Percentiles rank a stretch among this genome's conserved stretches.
phyloP scores from a whole-genome alignment of 805 yeast species.

The Pichia ethanolica region DNA sequence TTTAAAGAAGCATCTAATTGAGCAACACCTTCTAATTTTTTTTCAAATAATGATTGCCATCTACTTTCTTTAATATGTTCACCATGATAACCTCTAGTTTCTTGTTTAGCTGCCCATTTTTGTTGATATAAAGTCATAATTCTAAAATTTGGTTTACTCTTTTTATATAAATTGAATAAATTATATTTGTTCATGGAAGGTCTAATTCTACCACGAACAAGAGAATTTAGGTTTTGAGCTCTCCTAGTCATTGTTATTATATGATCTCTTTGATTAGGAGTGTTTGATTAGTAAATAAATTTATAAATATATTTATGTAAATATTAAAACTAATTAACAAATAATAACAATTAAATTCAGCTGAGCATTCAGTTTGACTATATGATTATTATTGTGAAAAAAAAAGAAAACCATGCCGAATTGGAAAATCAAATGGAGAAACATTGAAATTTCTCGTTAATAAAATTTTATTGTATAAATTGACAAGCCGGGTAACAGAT shows the following conservation, averaged over 20 bases:
- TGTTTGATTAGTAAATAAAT: no score
- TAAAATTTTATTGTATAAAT: no score
- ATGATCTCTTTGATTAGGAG: no score
- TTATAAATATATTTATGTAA: no score
- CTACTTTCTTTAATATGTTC: slow-evolving; percentile 82
- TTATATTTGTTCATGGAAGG: slow-evolving; percentile 89
- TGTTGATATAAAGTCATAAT: slow-evolving; percentile 79
- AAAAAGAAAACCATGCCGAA: no score
- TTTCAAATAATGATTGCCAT: slow-evolving; percentile 65
- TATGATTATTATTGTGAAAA: no score
- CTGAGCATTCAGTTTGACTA: no score
- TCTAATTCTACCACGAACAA: slow-evolving; percentile 47
- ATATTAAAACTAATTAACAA: no score
- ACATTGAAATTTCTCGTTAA: no score
- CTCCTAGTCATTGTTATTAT: slow-evolving; percentile 22
- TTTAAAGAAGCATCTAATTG: slow-evolving; percentile 77
- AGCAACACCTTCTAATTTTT: slow-evolving; percentile 75
- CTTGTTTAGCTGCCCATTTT: slow-evolving; percentile 86
- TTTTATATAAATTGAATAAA: slow-evolving; percentile 80
- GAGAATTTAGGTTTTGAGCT: slow-evolving; percentile 24
- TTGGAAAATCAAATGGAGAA: no score
- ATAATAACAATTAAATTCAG: no score
- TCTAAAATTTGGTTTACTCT: slow-evolving; percentile 43
- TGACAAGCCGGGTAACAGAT: no score
- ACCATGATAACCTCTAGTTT: slow-evolving; percentile 93